Percentiles rank a stretch among this genome's conserved stretches.
Evolutionary conservation across 2,329 filamentous ascomycete species (phyloP).

Genomic region (Hirsutella thompsonii): DNA sequence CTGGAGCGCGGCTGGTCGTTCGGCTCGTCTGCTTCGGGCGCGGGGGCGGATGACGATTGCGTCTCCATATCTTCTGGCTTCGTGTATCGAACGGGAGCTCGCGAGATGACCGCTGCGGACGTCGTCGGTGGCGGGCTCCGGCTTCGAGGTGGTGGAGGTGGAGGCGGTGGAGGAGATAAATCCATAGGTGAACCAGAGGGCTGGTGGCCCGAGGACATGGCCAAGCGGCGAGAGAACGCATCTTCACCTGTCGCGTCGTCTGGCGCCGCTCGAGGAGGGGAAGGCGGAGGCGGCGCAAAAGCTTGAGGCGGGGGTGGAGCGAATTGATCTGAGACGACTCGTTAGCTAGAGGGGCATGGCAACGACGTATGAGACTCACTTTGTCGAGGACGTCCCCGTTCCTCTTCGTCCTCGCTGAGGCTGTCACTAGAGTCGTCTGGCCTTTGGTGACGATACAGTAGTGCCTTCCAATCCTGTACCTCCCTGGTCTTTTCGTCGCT

Average conservation of each 20-base stretch:
- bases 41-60: constrained; percentile 34
- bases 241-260: constrained; percentile 57
- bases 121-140: constrained; percentile 24
- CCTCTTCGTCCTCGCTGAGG: constrained; percentile 26
- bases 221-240: constrained; percentile 50
- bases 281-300: constrained; percentile 42
- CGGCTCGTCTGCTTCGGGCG: constrained; percentile 15
- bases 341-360: not conserved
- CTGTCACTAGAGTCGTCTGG: constrained; percentile 26
- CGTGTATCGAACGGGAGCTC: constrained; percentile 64
- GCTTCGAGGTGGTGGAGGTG: constrained; percentile 5
- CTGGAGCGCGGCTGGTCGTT: constrained; percentile 38
- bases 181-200: no score
- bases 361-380: constrained; percentile 16
- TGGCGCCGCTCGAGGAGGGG: constrained; percentile 30
- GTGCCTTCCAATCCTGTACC: constrained; percentile 72
- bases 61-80: constrained; percentile 10
- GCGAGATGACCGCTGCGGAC: constrained; percentile 53
- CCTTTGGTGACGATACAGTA: constrained; percentile 58
- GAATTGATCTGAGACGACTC: not conserved
- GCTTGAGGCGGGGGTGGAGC: constrained; percentile 11
- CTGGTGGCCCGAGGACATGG: constrained; percentile 30
- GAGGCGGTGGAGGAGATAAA: constrained; percentile 8
- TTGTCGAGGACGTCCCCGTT: constrained; percentile 12
- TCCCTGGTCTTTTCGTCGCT: constrained; percentile 76